Conservation (phyloP, 345 rosid species). For the Brassica juncea region DNA sequence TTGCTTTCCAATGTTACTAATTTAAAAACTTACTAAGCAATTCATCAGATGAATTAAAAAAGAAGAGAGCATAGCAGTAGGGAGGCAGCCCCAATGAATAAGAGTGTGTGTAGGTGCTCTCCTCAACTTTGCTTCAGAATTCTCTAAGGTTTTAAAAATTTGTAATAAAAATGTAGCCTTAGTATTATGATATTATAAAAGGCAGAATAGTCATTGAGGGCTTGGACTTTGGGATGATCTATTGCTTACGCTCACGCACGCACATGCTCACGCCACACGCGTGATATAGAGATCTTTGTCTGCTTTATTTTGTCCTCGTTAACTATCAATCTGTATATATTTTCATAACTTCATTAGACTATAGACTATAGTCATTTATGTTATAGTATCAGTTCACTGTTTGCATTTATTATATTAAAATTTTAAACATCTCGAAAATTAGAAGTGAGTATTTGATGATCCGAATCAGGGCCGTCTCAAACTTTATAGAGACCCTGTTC, state of each 20-base stretch:
- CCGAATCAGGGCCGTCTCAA: too few species aligned
- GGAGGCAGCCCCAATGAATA: constrained; percentile 41
- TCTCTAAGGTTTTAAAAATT: constrained; percentile 32
- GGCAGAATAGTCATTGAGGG: constrained; percentile 27
- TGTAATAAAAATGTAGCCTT: not conserved
- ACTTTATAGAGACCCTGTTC: too few species aligned
- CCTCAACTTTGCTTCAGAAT: constrained; percentile 43
- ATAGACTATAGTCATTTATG: not conserved
- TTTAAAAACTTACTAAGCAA: constrained; percentile 16
- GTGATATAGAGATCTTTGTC: constrained; percentile 36
- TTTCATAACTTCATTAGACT: not conserved
- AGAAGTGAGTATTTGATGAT: not conserved
- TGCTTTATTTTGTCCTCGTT: constrained; percentile 6
- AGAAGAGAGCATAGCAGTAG: constrained; percentile 20
- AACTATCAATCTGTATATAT: constrained; percentile 2
- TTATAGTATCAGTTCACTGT: not conserved
- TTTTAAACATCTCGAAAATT: not conserved
- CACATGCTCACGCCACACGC: constrained; percentile 45
- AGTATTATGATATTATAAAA: not conserved
- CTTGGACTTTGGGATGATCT: constrained; percentile 31
- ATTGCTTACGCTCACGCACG: constrained; percentile 45
- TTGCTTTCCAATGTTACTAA: not conserved
- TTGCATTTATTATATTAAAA: not conserved
- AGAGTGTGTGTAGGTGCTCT: constrained; percentile 41
- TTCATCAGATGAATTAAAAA: constrained; percentile 17